Base-by-base conservation (phyloP, 2,329 filamentous ascomycete genomes). In the Cryphonectria carpinicola region DNA sequence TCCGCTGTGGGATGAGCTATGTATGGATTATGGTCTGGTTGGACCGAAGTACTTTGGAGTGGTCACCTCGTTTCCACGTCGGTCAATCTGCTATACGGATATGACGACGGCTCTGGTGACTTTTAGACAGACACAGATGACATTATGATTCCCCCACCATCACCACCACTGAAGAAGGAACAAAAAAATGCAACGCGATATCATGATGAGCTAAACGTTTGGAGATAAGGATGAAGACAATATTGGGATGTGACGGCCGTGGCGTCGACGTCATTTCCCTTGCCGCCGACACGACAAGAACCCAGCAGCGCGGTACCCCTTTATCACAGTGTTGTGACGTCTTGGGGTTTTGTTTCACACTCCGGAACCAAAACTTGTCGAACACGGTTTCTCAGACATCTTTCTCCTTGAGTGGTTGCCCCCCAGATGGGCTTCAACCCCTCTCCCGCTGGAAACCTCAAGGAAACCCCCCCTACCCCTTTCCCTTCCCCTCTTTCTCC, bases 111-210 rank as follows among this genome's bases (percentile, higher is more conserved):
- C 39, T 61, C 19, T 56, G 62, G 66, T 35, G 52, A 63, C 39
- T 67, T 64, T 32, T 52, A 68, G 66, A 69, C 67, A 64, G 37
- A 54, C 22, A 54, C 22, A 49, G 64, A 62, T 70, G 64, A 25
- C 60, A 62, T 58, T 69, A 69, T 65, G 69, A 72, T 71, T 71
- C 62, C 71, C 71, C 71, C 2, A 39, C 32, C 32, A 32, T 32
- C 32, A 32, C 4, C 32, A 32, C 32, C 32, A 32, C 32, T 32
- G 32, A 32, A 32, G 4, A 32, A 32, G 0, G 32, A 1, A 39
- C 13, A 19, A 49, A n/a, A 10, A n/a, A n/a, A 10, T 10, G 46
- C 46, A 52, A 66, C 67, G 66, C 71, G 69, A 71, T 66, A 62
- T 32, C 39, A 68, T 32, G 46, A 62, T 32, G 25, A 49, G 43